Conservation (phyloP, 306 rosid species). For the Begonia masoniana region DNA sequence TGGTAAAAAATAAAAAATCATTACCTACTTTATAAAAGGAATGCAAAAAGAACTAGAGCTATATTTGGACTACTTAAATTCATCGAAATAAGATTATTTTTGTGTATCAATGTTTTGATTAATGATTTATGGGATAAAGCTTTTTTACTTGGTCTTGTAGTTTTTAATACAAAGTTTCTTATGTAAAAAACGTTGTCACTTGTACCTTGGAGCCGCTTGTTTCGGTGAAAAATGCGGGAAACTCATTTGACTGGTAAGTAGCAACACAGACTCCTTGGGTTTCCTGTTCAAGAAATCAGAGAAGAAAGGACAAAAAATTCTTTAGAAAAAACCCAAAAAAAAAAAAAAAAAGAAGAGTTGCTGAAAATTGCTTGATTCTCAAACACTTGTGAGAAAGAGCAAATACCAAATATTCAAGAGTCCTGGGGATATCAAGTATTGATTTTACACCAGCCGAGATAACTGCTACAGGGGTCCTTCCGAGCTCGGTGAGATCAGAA, state of each 20-base stretch:
- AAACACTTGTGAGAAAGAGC: not conserved
- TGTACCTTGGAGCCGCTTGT: conserved; percentile 86
- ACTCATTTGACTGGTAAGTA: conserved; percentile 67
- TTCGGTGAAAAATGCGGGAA: conserved; percentile 87
- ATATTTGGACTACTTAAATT: no score
- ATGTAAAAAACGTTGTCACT: not conserved
- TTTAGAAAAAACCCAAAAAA: no score
- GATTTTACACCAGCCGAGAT: conserved; percentile 94
- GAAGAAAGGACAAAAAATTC: no score
- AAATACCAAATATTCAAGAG: conserved; percentile 79
- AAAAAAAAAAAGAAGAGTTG: no score
- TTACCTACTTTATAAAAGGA: no score
- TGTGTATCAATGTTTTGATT: no score
- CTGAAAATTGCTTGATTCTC: not conserved
- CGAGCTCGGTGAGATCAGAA: conserved; percentile 92
- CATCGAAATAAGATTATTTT: no score
- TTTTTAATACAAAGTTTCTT: not conserved
- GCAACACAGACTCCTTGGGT: conserved; percentile 90
- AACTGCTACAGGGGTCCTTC: conserved; percentile 87
- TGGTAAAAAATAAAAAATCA: no score
- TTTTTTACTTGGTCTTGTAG: no score
- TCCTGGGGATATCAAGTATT: conserved; percentile 78
- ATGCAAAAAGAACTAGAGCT: no score
- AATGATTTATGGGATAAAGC: no score
- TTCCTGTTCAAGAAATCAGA: conserved; percentile 32